Conservation (phyloP, 2,329 filamentous ascomycete species). For the Nemania sp. region DNA sequence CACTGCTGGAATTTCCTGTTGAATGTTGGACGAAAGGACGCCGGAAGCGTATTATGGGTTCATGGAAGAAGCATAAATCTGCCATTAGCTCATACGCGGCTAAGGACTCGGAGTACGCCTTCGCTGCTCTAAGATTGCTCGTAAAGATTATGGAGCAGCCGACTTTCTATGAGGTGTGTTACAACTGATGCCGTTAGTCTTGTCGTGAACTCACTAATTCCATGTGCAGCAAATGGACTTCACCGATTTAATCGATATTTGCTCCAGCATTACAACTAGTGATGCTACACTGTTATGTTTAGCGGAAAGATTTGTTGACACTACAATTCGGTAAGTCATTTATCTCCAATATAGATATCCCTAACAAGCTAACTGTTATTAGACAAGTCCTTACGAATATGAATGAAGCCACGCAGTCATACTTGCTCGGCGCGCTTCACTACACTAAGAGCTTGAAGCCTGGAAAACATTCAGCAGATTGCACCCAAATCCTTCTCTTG, state of each 20-base stretch:
- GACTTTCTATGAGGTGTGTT: slow-evolving; percentile 41
- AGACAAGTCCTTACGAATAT: slow-evolving; percentile 37
- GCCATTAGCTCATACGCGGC: slow-evolving; percentile 29
- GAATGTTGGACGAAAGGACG: slow-evolving; percentile 38
- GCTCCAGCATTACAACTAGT: slow-evolving; percentile 24
- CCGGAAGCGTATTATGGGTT: slow-evolving; percentile 41
- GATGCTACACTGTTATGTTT: slow-evolving; percentile 25
- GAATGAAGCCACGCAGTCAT: slow-evolving; percentile 33
- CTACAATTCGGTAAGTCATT: slow-evolving; percentile 35
- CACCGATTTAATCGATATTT: slow-evolving; percentile 37
- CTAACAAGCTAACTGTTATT: slow-evolving; percentile 21
- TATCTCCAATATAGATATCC: background rate
- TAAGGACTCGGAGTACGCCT: slow-evolving; percentile 31
- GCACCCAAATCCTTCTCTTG: slow-evolving; percentile 34
- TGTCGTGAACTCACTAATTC: slow-evolving; percentile 14
- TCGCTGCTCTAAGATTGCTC: slow-evolving; percentile 36
- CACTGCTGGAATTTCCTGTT: slow-evolving; percentile 36
- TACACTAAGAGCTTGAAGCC: slow-evolving; percentile 32
- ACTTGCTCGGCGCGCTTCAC: slow-evolving; percentile 32
- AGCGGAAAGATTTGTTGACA: slow-evolving; percentile 36
- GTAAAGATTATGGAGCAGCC: slow-evolving; percentile 39
- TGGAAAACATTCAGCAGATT: slow-evolving; percentile 10
- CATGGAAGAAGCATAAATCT: slow-evolving; percentile 38
- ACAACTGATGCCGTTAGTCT: background rate
- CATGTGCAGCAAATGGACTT: slow-evolving; percentile 39